Conservation (phyloP, 1,139 yeast genomes). For the Tardiomyces depauwii region DNA sequence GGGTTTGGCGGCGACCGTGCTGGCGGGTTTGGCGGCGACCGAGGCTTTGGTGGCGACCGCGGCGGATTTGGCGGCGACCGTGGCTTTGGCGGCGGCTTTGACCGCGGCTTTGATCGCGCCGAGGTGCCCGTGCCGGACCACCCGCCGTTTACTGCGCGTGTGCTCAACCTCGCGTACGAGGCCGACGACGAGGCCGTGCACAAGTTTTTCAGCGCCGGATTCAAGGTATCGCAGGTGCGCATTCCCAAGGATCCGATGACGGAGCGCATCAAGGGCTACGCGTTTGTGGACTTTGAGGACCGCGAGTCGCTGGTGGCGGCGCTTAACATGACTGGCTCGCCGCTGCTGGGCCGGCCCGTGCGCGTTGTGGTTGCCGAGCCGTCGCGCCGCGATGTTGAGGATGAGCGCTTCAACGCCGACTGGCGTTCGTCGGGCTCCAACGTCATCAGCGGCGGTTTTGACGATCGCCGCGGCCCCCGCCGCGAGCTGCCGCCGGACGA, state of each 20-base stretch:
- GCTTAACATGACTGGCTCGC: constrained; percentile 50
- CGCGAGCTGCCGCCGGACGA: constrained; percentile 17
- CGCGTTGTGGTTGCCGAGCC: constrained; percentile 90
- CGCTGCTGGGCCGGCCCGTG: constrained; percentile 64
- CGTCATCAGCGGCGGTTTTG: constrained; percentile 1
- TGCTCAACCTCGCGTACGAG: constrained; percentile 82
- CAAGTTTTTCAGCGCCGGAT: constrained; percentile 46
- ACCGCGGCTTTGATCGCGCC: constrained; percentile 40
- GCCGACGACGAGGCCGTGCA: constrained; percentile 53
- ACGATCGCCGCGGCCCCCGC: constrained; percentile 3
- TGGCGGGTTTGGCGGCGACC: background rate
- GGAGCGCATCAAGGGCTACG: constrained; percentile 69
- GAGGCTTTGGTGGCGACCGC: background rate
- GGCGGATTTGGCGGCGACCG: background rate
- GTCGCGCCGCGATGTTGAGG: constrained; percentile 22
- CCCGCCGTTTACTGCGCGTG: constrained; percentile 86
- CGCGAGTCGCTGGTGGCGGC: constrained; percentile 62
- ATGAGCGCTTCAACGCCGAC: constrained; percentile 1
- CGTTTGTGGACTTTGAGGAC: constrained; percentile 68
- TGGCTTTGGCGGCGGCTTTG: background rate
- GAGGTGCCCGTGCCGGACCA: constrained; percentile 82
- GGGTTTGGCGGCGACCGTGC: background rate
- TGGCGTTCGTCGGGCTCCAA: constrained; percentile 29
- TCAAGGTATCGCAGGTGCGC: constrained; percentile 48
- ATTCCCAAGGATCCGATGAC: constrained; percentile 52